Conservation (phyloP, 2,329 filamentous ascomycete genomes). For the Fusarium sp. region DNA sequence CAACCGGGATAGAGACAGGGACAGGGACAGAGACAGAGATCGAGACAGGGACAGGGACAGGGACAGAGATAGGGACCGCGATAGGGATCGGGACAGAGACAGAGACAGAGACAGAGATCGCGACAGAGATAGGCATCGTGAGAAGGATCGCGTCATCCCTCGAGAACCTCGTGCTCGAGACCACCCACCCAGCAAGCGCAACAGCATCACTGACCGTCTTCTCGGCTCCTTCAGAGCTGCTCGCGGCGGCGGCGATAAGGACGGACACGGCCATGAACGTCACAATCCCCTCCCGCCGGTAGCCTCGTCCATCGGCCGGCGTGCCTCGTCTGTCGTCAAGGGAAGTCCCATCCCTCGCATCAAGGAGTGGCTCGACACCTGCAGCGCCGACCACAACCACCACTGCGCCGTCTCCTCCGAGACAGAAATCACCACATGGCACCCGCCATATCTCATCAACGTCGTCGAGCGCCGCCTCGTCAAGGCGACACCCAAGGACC, state of each 20-base stretch:
- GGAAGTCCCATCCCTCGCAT: constrained; percentile 51
- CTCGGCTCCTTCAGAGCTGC: constrained; percentile 48
- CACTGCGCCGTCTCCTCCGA: constrained; percentile 49
- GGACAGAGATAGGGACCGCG: constrained; percentile 2
- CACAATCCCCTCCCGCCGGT: constrained; percentile 19
- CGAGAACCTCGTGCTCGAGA: constrained; percentile 31
- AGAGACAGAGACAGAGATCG: constrained; percentile 8
- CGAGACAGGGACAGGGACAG: background rate
- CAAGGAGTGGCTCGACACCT: constrained; percentile 55
- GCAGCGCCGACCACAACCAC: constrained; percentile 52
- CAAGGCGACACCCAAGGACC: constrained; percentile 49
- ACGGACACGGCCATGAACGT: background rate
- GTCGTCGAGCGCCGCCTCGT: constrained; percentile 52
- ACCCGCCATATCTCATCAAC: constrained; percentile 54
- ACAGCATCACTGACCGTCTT: constrained; percentile 53
- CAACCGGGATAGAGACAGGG: constrained; percentile 4
- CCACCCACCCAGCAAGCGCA: constrained; percentile 48
- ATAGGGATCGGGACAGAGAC: constrained; percentile 3
- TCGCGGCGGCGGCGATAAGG: constrained; percentile 44
- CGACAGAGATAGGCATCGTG: constrained; percentile 40
- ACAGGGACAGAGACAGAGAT: background rate
- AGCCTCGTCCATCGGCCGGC: constrained; percentile 42
- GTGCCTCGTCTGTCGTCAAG: constrained; percentile 45
- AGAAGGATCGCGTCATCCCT: constrained; percentile 21
- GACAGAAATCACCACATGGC: constrained; percentile 47